These are phyloP conservation scores for Lactarius quietus DNA, from an alignment of 768 basidiomycete genomes.

Conservation along the genomic window DNA sequence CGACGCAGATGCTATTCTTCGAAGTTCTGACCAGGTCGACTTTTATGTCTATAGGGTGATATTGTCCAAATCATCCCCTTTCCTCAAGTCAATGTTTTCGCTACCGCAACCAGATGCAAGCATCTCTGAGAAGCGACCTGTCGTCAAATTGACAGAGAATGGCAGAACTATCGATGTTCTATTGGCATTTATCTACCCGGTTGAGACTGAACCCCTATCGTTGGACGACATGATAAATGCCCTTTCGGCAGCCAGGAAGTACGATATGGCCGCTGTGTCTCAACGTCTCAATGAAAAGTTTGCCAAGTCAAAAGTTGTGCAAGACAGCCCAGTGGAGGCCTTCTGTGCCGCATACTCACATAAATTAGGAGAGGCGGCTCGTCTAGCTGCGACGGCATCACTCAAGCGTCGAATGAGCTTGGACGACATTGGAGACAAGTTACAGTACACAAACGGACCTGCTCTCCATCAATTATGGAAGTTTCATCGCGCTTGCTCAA, in stretches of 20 bases:
- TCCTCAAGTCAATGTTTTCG: constrained; percentile 8
- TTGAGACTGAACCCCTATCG: neutral
- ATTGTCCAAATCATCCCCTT: constrained; percentile 8
- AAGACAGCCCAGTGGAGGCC: neutral
- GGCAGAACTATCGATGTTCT: neutral
- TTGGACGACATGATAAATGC: neutral
- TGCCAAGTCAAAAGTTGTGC: neutral
- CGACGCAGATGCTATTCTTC: neutral
- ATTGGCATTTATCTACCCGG: neutral
- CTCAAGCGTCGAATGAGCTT: constrained; percentile 1
- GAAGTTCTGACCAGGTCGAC: constrained; percentile 9
- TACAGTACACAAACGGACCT: constrained; percentile 5
- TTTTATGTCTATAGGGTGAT: constrained; percentile 12
- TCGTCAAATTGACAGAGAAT: neutral
- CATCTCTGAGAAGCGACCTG: neutral
- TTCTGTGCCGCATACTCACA: neutral
- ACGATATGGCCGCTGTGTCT: neutral
- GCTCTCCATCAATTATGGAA: constrained; percentile 2
- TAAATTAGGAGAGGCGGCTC: constrained; percentile 1
- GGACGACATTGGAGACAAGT: neutral
- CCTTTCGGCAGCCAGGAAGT: neutral
- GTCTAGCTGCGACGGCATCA: constrained; percentile 10
- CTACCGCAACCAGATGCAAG: neutral
- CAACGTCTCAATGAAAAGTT: neutral
- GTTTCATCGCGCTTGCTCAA: constrained; percentile 8